Conservation (phyloP, 2,329 filamentous ascomycete genomes). For the Aureobasidium sp. region DNA sequence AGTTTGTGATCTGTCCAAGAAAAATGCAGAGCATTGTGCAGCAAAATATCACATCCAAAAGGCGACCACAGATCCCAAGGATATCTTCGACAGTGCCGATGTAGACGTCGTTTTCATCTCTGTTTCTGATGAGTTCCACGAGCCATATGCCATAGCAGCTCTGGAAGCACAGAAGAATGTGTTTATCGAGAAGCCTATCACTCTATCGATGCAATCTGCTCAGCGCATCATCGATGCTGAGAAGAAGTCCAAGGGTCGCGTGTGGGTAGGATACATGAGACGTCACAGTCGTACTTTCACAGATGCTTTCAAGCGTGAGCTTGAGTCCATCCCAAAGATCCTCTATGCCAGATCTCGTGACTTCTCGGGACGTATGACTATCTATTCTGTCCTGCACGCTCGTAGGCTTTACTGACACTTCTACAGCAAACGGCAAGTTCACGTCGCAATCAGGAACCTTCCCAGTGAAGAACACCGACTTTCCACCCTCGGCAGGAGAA, state of each 20-base stretch:
- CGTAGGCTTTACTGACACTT: not conserved
- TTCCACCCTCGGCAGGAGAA: slow-evolving; percentile 20
- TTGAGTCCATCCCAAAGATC: slow-evolving; percentile 43
- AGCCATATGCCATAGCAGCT: slow-evolving; percentile 42
- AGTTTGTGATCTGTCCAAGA: slow-evolving; percentile 41
- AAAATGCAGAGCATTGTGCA: slow-evolving; percentile 29
- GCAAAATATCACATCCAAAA: slow-evolving; percentile 25
- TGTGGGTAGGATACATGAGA: slow-evolving; percentile 54
- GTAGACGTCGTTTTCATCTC: slow-evolving; percentile 48
- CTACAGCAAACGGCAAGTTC: slow-evolving; percentile 39
- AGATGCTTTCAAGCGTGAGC: slow-evolving; percentile 44
- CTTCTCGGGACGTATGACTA: slow-evolving; percentile 37
- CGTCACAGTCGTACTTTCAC: slow-evolving; percentile 50
- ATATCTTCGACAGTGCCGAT: slow-evolving; percentile 34
- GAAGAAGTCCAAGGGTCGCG: slow-evolving; percentile 30
- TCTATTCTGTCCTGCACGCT: not conserved
- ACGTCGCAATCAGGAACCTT: slow-evolving; percentile 42
- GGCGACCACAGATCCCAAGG: slow-evolving; percentile 30
- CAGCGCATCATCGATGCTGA: slow-evolving; percentile 44
- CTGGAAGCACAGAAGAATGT: slow-evolving; percentile 47
- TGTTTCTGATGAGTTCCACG: slow-evolving; percentile 47
- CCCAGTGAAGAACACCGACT: slow-evolving; percentile 37
- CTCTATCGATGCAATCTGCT: slow-evolving; percentile 39
- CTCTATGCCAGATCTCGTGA: slow-evolving; percentile 47
- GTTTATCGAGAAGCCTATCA: slow-evolving; percentile 52